phyloP scores from a whole-genome alignment of 176 grass and related monocot species.

The Oryza nivara region DNA sequence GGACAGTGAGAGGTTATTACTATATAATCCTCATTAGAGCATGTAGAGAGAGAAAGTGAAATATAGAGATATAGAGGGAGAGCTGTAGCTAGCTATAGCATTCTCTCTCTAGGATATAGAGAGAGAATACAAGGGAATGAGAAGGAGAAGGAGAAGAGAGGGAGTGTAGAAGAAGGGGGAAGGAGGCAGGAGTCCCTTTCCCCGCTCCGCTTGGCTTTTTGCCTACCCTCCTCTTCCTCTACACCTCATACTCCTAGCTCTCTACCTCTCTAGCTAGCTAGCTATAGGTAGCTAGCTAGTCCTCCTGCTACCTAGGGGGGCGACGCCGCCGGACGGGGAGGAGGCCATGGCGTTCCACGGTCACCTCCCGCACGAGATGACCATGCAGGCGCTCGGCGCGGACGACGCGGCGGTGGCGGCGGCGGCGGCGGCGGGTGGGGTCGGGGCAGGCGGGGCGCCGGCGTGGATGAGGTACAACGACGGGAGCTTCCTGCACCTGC shows the following conservation, averaged over 20 bases:
- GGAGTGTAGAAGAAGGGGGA: not conserved
- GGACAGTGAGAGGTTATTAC: not conserved
- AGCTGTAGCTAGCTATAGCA: not conserved
- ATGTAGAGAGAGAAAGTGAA: not conserved
- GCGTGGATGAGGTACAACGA: constrained; percentile 76
- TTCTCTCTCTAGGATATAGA: not conserved
- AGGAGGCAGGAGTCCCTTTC: constrained; percentile 15
- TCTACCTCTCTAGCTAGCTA: too few species aligned
- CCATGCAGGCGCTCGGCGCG: constrained; percentile 48
- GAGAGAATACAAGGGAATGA: not conserved
- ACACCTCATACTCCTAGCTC: not conserved
- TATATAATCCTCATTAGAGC: not conserved
- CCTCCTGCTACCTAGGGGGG: not conserved
- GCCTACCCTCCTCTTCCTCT: constrained; percentile 34
- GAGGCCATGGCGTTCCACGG: constrained; percentile 60
- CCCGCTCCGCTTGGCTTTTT: constrained; percentile 35
- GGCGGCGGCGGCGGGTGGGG: constrained; percentile 23
- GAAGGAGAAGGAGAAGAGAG: not conserved
- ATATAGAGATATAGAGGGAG: not conserved
- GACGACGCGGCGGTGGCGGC: constrained; percentile 47
- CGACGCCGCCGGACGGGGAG: not conserved
- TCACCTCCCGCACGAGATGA: constrained; percentile 62
- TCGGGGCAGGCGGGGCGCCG: constrained; percentile 41
- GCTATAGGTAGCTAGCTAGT: not conserved
- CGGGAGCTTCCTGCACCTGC: constrained; percentile 78